phyloP scores from a whole-genome alignment of 2,329 filamentous ascomycete species.

The Alternaria sp. region DNA sequence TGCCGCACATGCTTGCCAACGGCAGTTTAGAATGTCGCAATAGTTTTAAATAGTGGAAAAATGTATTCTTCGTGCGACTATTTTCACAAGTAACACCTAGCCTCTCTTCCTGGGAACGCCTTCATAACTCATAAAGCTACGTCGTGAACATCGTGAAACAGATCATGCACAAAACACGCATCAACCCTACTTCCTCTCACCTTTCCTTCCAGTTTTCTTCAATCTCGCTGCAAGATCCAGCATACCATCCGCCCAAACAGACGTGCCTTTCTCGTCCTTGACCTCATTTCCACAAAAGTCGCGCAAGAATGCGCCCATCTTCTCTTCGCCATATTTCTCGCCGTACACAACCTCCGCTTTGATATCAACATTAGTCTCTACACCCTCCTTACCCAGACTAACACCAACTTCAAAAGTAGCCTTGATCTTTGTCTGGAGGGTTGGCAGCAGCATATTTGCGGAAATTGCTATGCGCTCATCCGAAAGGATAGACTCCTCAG shows the following conservation, averaged over 20 bases:
- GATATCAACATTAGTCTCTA: slow-evolving; percentile 65
- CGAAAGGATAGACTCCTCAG: slow-evolving; percentile 67
- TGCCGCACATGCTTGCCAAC: background rate
- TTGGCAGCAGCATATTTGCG: slow-evolving; percentile 68
- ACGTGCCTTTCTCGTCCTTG: slow-evolving; percentile 40
- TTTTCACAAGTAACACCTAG: background rate
- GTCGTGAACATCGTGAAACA: slow-evolving; percentile 12
- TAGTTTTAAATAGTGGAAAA: background rate
- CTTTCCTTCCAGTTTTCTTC: slow-evolving; percentile 57
- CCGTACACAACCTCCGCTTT: slow-evolving; percentile 75
- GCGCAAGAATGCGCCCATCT: slow-evolving; percentile 75
- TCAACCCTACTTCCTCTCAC: slow-evolving; percentile 39
- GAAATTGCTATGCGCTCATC: slow-evolving; percentile 72
- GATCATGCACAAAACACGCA: background rate
- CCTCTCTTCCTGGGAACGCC: slow-evolving; percentile 13
- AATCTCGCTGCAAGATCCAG: slow-evolving; percentile 56
- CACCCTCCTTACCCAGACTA: slow-evolving; percentile 54
- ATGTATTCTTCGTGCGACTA: slow-evolving; percentile 2
- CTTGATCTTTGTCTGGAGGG: slow-evolving; percentile 73
- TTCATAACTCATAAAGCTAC: slow-evolving; percentile 25
- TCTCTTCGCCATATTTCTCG: slow-evolving; percentile 77
- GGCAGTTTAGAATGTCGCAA: background rate
- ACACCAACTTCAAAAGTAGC: slow-evolving; percentile 65
- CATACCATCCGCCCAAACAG: slow-evolving; percentile 56
- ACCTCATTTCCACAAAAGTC: slow-evolving; percentile 58